Conservation (phyloP, 176 grass and related monocot genomes). For the Oryza officinalis region DNA sequence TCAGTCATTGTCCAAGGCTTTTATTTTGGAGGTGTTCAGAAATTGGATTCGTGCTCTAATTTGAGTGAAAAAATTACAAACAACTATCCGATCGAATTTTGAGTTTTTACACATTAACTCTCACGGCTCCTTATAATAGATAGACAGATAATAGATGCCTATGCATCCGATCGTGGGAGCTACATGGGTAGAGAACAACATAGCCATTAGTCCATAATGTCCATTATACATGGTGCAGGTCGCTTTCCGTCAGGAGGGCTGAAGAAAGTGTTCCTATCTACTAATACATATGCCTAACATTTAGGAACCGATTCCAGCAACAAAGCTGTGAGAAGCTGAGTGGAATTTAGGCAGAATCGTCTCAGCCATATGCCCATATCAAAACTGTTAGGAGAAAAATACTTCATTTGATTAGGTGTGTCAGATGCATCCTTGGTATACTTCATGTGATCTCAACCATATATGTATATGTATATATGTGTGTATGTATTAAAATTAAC, state of each 20-base stretch:
- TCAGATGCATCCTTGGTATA: not conserved
- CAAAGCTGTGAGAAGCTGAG: conserved; percentile 10
- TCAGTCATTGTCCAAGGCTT: not conserved
- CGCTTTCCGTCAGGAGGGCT: conserved; percentile 48
- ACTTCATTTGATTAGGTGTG: not conserved
- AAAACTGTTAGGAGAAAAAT: not conserved
- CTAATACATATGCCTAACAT: not conserved
- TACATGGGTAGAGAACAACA: conserved; percentile 24
- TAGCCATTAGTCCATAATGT: conserved; percentile 23
- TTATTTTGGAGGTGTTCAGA: not conserved
- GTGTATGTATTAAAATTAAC: too few relatives aligned
- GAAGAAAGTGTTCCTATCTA: conserved; percentile 35
- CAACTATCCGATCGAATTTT: not conserved
- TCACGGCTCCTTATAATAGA: not conserved
- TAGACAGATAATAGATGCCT: conserved; percentile 24
- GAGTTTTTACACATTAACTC: not conserved
- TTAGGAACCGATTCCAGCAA: conserved; percentile 33
- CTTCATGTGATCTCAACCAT: too few relatives aligned
- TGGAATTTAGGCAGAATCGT: conserved; percentile 43
- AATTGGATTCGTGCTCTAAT: not conserved
- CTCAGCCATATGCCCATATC: conserved; percentile 10
- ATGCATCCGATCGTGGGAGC: conserved; percentile 31
- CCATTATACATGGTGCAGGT: conserved; percentile 7
- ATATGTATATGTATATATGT: too few relatives aligned
- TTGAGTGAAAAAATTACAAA: not conserved